Evolutionary conservation across 2,329 filamentous ascomycete species (phyloP).

Genomic region (Ascochyta rabiei): DNA sequence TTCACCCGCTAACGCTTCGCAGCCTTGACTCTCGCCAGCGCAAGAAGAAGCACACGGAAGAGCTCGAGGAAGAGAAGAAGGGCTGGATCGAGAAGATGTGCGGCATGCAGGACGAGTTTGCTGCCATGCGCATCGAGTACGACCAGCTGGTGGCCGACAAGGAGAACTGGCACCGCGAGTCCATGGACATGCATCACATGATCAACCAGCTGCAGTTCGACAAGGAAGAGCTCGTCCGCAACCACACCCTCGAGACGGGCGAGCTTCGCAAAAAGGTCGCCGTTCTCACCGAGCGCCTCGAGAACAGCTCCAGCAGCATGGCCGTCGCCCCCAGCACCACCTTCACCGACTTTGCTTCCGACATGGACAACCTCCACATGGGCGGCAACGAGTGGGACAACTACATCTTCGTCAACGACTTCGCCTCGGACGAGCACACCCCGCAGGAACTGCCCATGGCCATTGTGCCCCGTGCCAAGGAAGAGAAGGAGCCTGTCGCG

Average conservation of each 20-base stretch:
- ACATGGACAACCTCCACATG: constrained; percentile 85
- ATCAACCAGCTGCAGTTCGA: constrained; percentile 80
- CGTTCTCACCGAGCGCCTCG: constrained; percentile 76
- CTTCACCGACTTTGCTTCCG: constrained; percentile 74
- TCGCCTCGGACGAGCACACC: constrained; percentile 61
- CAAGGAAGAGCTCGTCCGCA: constrained; percentile 88
- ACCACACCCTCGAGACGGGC: constrained; percentile 86
- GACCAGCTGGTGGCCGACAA: constrained; percentile 57
- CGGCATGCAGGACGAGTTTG: constrained; percentile 78
- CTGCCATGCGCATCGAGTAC: constrained; percentile 68
- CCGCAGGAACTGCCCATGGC: constrained; percentile 48
- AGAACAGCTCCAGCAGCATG: constrained; percentile 56
- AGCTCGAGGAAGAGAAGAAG: constrained; percentile 97
- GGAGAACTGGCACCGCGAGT: constrained; percentile 73
- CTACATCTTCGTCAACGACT: constrained; percentile 77
- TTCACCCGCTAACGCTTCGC: constrained; percentile 47
- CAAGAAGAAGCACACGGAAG: constrained; percentile 98
- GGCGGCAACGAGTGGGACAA: constrained; percentile 79
- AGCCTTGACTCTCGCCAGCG: constrained; percentile 95
- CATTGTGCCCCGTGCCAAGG: constrained; percentile 52
- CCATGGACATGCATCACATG: constrained; percentile 75
- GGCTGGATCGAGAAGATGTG: constrained; percentile 77
- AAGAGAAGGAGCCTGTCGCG: constrained; percentile 67
- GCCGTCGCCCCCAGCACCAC: constrained; percentile 62
- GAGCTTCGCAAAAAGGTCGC: constrained; percentile 92